Base-by-base conservation (phyloP, 2,329 filamentous ascomycete species). In the Diaporthe citri region DNA sequence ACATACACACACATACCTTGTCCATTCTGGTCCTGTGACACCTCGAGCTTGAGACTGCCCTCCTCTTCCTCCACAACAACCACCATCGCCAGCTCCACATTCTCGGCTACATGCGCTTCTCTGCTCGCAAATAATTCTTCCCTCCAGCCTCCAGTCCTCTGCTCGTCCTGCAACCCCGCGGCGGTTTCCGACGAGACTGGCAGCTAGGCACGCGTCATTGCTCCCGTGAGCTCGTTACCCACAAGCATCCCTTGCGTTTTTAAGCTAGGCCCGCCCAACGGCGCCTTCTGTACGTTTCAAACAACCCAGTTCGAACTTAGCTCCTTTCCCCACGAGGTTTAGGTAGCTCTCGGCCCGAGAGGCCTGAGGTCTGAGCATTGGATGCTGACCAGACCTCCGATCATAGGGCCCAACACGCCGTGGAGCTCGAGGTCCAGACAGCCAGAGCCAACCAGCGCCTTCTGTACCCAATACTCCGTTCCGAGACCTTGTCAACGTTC, bases 211-310 rank as follows among this genome's bases (percentile, higher is more conserved):
- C 52, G 46, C 39, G 66, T 57, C 43, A 74, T 36, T 48, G 67
- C 74, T 66, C 41, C 69, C 51, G 46, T 60, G 64, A 64, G 64
- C 70, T 43, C n/a, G n/a, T 64, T 31, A 57, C 57, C 57, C 70
- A 64, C 70, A 64, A 28, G 59, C 56, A 51, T 70, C 25, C 52
- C 52, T 36, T 69, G 72, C 41, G 48, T 22, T 41, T 48, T 41
- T 67, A 72, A 72, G 70, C 55, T 64, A 34, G 13, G 31, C 60
- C 67, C 46, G 64, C 75, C 36, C 69, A 72, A 72, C 75, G 69
- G 56, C 75, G 55, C 67, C 55, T 51, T 76, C 36, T 62, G 75
- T 76, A 74, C 60, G 75, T 76, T 76, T 59, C 55, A 74, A 72
- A 66, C 59, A 70, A 62, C 60, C 72, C 67, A 72, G 34, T 34